These are phyloP conservation scores for Entomortierella lignicola DNA, from an alignment of 192 early-diverging fungal genomes.

Conservation along the genomic window DNA sequence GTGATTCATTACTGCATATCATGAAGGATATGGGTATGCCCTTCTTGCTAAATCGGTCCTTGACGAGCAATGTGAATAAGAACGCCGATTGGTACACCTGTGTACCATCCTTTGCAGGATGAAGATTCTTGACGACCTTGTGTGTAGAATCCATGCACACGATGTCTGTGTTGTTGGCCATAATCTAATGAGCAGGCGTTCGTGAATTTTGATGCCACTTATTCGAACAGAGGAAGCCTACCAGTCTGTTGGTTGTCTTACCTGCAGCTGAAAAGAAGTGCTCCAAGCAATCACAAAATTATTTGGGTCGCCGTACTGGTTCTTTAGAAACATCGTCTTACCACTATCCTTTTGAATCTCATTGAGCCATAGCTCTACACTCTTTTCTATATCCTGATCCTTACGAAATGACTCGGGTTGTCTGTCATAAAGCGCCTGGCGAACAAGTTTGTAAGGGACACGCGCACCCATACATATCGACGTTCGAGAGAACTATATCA, in stretches of 20 bases:
- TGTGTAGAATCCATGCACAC: slow-evolving; percentile 25
- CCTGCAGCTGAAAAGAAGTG: too few species aligned
- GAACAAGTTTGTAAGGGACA: too few species aligned
- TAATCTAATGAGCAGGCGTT: too few species aligned
- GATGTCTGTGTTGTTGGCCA: slow-evolving; percentile 7
- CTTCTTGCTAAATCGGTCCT: slow-evolving; percentile 3
- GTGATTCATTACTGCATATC: slow-evolving; percentile 6
- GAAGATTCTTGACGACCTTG: slow-evolving; percentile 3
- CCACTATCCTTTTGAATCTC: slow-evolving; percentile 16
- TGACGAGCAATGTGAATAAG: slow-evolving; percentile 12
- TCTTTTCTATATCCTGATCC: slow-evolving; percentile 19
- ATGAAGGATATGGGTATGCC: slow-evolving; percentile 16
- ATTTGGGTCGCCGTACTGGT: too few species aligned
- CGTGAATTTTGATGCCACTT: too few species aligned
- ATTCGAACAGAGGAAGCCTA: too few species aligned
- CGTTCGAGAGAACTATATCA: too few species aligned
- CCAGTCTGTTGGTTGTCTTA: too few species aligned
- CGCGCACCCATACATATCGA: too few species aligned
- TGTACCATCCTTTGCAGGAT: neutral
- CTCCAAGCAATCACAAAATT: too few species aligned
- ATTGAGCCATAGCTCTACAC: slow-evolving; percentile 18
- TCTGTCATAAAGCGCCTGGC: too few species aligned
- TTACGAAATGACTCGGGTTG: neutral
- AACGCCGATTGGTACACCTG: neutral
- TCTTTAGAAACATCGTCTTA: too few species aligned